A percentile compares a stretch with the other conserved stretches of the same genome.
These are phyloP conservation scores for Papiliotrema laurentii DNA, from an alignment of 1,284 basidiomycete species.

Conservation along the genomic window DNA sequence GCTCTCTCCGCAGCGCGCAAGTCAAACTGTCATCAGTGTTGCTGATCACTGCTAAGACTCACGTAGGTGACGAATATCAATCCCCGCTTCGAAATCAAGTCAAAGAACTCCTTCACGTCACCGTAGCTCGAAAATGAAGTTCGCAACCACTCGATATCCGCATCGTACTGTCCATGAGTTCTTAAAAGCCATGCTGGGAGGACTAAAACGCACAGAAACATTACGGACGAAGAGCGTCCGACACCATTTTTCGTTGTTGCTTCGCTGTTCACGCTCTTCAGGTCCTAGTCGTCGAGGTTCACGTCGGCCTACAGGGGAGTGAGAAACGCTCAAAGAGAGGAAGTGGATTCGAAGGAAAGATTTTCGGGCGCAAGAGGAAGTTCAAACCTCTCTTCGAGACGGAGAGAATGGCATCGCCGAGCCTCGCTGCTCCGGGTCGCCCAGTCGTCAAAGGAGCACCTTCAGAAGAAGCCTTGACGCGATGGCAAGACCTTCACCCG, in stretches of 20 bases:
- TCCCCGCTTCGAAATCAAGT: slow-evolving; percentile 84
- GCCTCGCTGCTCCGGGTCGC: too few species aligned
- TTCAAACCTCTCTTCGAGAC: too few species aligned
- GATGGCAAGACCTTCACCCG: too few species aligned
- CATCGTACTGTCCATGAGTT: slow-evolving; percentile 70
- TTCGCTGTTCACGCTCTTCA: slow-evolving; percentile 21
- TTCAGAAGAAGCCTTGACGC: too few species aligned
- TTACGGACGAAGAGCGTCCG: slow-evolving; percentile 95
- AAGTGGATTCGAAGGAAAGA: too few species aligned
- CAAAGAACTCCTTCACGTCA: slow-evolving; percentile 94
- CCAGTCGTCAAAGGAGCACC: too few species aligned
- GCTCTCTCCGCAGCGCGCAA: slow-evolving; percentile 85
- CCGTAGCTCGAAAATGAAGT: slow-evolving; percentile 83
- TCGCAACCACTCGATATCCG: slow-evolving; percentile 75
- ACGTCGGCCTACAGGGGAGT: slow-evolving; percentile 58
- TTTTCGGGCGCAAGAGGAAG: too few species aligned
- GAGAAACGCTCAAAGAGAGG: too few species aligned
- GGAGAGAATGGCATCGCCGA: too few species aligned
- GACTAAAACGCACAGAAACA: slow-evolving; percentile 66
- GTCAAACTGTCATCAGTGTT: slow-evolving; percentile 62
- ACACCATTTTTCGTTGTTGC: slow-evolving; percentile 51
- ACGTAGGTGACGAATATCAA: slow-evolving; percentile 98
- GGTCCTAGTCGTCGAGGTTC: slow-evolving; percentile 52
- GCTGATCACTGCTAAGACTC: slow-evolving; percentile 49
- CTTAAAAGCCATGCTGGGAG: not conserved